Base-by-base conservation (phyloP, 1,284 basidiomycete genomes). In the Phellinidium pouzarii region DNA sequence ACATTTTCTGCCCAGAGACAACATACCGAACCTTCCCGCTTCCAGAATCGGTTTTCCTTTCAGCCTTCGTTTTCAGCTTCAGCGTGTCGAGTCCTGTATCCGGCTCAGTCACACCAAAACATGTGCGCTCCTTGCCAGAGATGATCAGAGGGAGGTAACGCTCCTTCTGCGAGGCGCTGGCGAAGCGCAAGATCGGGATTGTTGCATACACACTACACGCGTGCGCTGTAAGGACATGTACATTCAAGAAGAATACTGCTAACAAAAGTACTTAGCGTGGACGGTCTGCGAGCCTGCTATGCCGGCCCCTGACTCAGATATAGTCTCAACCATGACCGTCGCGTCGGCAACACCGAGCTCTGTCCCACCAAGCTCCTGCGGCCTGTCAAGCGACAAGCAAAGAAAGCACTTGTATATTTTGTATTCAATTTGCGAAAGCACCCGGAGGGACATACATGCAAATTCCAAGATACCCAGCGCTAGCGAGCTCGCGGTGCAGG, bases 71-170 rank as follows among this genome's bases (percentile, higher is more conserved):
- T 31, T 61, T 59, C 26, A 67, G 55, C 38, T 63, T 67, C 14
- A 67, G 52, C 44, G 66, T 67, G 50, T 67, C 65, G 8, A 60
- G 56, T 0, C 66, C 66, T 1, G 63, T 59, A 17, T 65, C 62
- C 1, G 68, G 66, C 55, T 70, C 68, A 3, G 68, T 70, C 19
- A 70, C 66, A 3, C 66, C 68, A 45, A 70, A 70, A 46, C 68
- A 69, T 3, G 61, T 64, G 4, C 68, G 60, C 51, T 67, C 64
- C 12, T 59, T 48, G 1, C 68, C 68, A 26, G 60, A 59, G 38
- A 70, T 64, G 55, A 70, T 64, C 8, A 55, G 59, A 2, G 67
- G 65, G 11, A 70, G 58, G 63, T 59, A 69, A 34, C 62, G 58
- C 1, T 44, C n/a, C 29, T 64, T 59, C 53, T 67, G 60, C 19